These are phyloP conservation scores for Cystobasidium sp. DNA, from an alignment of 1,284 basidiomycete genomes.

Conservation along the genomic window DNA sequence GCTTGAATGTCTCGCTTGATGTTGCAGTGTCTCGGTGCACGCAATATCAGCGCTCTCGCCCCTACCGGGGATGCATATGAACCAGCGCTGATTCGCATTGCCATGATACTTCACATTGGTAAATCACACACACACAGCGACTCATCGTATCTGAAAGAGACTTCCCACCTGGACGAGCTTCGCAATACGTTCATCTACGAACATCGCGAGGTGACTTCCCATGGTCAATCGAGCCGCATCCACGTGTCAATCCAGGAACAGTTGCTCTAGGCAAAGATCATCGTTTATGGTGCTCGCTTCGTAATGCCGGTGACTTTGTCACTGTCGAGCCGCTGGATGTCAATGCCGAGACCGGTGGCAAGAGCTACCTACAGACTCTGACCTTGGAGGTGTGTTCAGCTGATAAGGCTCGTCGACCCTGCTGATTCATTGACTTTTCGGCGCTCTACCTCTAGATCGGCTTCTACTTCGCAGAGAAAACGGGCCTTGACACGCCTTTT, in stretches of 20 bases:
- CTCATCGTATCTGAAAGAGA: constrained; percentile 5
- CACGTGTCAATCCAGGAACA: constrained; percentile 51
- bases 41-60: background rate
- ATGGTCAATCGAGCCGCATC: constrained; percentile 47
- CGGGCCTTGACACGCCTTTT: constrained; percentile 28
- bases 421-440: too few species aligned
- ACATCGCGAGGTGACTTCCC: constrained; percentile 42
- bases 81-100: background rate
- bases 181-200: constrained; percentile 25
- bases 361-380: constrained; percentile 73
- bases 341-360: constrained; percentile 63
- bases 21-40: background rate
- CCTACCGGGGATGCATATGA: background rate
- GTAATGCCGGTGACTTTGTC: constrained; percentile 74
- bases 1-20: background rate
- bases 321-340: constrained; percentile 70
- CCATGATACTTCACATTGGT: background rate
- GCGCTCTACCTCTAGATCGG: constrained; percentile 60
- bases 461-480: constrained; percentile 65
- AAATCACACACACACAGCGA: background rate
- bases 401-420: background rate
- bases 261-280: constrained; percentile 66
- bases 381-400: constrained; percentile 66
- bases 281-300: constrained; percentile 75
- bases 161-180: constrained; percentile 17